Evolutionary conservation across 495 filamentous ascomycete genomes (phyloP), one percentile per base, ranked within the genome.

Genomic region (Neurospora sp.): DNA sequence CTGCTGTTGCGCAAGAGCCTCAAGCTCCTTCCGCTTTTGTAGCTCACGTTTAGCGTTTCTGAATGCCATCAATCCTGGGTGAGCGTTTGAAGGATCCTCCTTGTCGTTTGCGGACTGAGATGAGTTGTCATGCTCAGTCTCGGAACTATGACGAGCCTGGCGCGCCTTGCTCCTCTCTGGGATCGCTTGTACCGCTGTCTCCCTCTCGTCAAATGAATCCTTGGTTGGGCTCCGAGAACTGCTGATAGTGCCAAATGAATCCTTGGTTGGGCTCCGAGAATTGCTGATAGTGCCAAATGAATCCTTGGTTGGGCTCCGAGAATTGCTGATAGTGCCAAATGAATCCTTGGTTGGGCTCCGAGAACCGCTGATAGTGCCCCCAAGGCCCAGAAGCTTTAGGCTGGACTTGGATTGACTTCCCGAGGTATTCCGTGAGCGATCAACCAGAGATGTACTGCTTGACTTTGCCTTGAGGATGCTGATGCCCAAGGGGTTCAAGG

Each of bases 311-410:
- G 88, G 80, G n/a, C 84, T 85, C 0, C 84, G 83, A 2, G 89
- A 87, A 31, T 84, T 85, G 71, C 84, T 87, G 69, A 81, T 87
- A 31, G 81, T 85, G 8, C 84, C 77, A 22, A 79, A 77, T 5
- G 69, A 69, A 40, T 80, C 77, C 68, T 82, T 79, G 16, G 53
- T 71, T 4, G 88, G 80, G n/a, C 84, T 85, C 0, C 84, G 83
- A 2, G 89, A 87, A 31, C 84, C 85, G 71, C 84, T 87, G 69
- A 81, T 87, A 37, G 35, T 85, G 8, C 84, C 77, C 38, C 87
- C 88, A 40, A 92, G 81, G 5, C 92, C 92, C 45, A 94, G 85
- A 80, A 93, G 89, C 80, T 92, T 94, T 80, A 89, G 86, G 0
- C 89, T 87, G 20, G 48, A 59, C 77, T 92, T 94, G 1, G 90